Conservation (phyloP, 2,329 filamentous ascomycete species). For the Lasiodiplodia citricola region DNA sequence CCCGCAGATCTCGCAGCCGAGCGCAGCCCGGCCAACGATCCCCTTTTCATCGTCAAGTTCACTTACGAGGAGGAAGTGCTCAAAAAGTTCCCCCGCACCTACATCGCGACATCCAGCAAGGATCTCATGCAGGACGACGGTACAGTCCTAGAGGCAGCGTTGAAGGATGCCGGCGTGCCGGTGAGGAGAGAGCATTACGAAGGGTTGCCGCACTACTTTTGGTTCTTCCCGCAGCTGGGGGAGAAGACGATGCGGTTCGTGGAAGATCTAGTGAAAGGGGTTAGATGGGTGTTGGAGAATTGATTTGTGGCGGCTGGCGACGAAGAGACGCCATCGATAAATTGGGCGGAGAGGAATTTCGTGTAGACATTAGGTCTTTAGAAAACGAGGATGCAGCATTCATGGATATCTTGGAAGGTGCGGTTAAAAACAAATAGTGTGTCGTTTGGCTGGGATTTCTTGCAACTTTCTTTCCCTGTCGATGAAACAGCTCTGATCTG, state of each 20-base stretch:
- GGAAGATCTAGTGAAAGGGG: not conserved
- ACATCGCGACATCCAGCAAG: slow-evolving; percentile 29
- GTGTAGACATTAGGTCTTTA: too few relatives aligned
- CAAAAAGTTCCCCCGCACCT: slow-evolving; percentile 30
- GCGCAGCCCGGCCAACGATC: slow-evolving; percentile 7
- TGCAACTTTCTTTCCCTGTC: too few relatives aligned
- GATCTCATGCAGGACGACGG: slow-evolving; percentile 42
- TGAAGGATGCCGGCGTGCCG: slow-evolving; percentile 35
- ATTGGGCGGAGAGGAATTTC: too few relatives aligned
- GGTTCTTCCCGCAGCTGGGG: slow-evolving; percentile 27
- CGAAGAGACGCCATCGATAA: too few relatives aligned
- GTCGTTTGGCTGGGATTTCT: too few relatives aligned
- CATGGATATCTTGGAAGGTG: too few relatives aligned
- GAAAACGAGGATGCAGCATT: too few relatives aligned
- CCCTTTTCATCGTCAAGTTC: slow-evolving; percentile 23
- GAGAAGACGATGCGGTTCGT: not conserved
- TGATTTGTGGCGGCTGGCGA: too few relatives aligned
- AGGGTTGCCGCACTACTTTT: slow-evolving; percentile 42
- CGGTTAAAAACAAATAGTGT: too few relatives aligned
- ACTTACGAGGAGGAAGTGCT: slow-evolving; percentile 20
- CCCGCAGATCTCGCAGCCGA: slow-evolving; percentile 7
- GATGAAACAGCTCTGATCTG: too few relatives aligned
- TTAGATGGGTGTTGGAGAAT: not conserved
- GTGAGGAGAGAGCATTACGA: slow-evolving; percentile 37
- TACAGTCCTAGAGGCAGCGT: slow-evolving; percentile 34